Conservation (phyloP, 208 protist genomes). For the Wallacemonas sp. region DNA sequence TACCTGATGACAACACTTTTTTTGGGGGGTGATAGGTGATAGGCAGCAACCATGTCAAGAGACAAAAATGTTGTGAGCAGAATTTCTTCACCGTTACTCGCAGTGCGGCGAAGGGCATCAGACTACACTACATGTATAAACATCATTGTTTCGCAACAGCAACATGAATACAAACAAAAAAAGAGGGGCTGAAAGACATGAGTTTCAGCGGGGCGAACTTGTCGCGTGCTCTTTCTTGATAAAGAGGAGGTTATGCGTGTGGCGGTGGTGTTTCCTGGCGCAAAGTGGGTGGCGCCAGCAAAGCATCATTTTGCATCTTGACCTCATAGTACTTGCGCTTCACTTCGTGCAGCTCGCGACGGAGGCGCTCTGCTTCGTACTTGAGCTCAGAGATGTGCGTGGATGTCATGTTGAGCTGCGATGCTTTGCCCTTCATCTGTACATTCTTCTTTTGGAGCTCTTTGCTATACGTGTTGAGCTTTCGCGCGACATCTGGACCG, state of each 20-base stretch:
- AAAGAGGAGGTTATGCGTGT: not conserved
- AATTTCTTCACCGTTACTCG: not conserved
- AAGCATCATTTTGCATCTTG: slow-evolving; percentile 79
- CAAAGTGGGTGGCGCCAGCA: not conserved
- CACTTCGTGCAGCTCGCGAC: slow-evolving; percentile 92
- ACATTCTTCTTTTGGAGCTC: slow-evolving; percentile 91
- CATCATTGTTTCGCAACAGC: not conserved
- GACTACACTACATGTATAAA: too few species aligned
- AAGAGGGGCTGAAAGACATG: not conserved
- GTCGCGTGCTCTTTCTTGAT: too few species aligned
- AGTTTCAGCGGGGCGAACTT: too few species aligned
- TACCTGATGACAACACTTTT: too few species aligned
- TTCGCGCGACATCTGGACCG: slow-evolving; percentile 93
- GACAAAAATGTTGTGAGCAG: not conserved
- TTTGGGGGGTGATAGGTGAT: too few species aligned
- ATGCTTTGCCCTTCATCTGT: slow-evolving; percentile 93
- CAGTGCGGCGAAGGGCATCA: not conserved
- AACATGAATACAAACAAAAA: slow-evolving; percentile 2
- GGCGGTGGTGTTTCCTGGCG: not conserved
- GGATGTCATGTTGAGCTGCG: slow-evolving; percentile 87
- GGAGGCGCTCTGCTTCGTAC: slow-evolving; percentile 92
- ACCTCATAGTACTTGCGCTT: slow-evolving; percentile 94
- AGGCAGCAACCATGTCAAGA: not conserved
- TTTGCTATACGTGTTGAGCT: slow-evolving; percentile 93
- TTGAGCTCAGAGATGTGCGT: slow-evolving; percentile 89